These are phyloP conservation scores for Botryosphaeria agaves DNA, from an alignment of 2,329 filamentous ascomycete genomes.

Conservation along the genomic window DNA sequence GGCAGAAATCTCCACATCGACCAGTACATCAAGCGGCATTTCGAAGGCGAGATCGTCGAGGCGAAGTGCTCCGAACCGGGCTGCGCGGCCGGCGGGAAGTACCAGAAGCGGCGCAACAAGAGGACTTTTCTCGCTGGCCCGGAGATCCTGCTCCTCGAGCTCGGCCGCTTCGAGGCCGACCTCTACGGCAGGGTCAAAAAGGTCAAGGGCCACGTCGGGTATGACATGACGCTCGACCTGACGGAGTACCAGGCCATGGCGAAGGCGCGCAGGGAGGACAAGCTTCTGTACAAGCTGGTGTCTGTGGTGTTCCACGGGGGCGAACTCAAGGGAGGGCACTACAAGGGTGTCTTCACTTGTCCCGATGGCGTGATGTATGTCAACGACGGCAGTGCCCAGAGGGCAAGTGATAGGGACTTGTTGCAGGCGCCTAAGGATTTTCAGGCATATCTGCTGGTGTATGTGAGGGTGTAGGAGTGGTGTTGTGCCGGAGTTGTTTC, in stretches of 20 bases:
- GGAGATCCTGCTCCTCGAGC: conserved; percentile 1
- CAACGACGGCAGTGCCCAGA: background rate
- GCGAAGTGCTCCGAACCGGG: no score
- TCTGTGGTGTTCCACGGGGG: background rate
- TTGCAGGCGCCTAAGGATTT: no score
- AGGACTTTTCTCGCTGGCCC: background rate
- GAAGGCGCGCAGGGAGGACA: background rate
- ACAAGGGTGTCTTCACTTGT: background rate
- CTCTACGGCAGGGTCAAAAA: background rate
- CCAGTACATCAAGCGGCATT: conserved; percentile 1
- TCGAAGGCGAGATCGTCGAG: background rate
- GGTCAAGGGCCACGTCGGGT: background rate
- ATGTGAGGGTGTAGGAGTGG: no score
- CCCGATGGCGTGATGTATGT: background rate
- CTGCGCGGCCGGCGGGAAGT: no score
- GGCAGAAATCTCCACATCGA: background rate
- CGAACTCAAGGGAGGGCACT: background rate
- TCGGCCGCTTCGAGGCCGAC: background rate
- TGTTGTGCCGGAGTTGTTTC: no score
- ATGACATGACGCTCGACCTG: background rate
- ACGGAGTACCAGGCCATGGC: background rate
- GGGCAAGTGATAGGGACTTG: background rate
- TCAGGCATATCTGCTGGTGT: no score
- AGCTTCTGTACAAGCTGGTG: background rate
- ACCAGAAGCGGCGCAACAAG: background rate